Percentiles rank a stretch among this genome's conserved stretches.
Conservation (phyloP, 495 filamentous ascomycete species). For the Coniosporium apollinis region DNA sequence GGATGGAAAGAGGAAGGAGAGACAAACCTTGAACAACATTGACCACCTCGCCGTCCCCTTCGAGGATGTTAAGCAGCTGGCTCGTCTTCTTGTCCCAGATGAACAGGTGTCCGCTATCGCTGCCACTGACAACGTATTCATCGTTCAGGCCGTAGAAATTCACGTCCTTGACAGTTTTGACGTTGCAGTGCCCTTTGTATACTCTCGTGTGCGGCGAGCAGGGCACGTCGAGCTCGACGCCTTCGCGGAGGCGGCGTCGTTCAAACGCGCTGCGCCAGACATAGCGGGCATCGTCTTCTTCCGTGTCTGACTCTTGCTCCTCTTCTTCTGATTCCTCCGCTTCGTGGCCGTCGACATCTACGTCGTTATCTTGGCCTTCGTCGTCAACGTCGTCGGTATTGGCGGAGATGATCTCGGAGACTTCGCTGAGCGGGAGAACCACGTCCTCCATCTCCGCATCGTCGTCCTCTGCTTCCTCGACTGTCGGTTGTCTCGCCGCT, state of each 20-base stretch:
- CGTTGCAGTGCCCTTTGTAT: constrained; percentile 56
- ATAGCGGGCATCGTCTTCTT: constrained; percentile 20
- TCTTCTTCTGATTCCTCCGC: constrained; percentile 22
- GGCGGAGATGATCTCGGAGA: neutral
- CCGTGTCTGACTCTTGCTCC: constrained; percentile 20
- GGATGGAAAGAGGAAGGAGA: neutral
- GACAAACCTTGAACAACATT: constrained; percentile 50
- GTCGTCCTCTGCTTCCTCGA: constrained; percentile 14
- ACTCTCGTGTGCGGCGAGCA: constrained; percentile 38
- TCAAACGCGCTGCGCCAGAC: constrained; percentile 23
- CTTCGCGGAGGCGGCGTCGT: constrained; percentile 22
- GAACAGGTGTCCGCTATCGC: constrained; percentile 53
- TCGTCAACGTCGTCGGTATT: constrained; percentile 20
- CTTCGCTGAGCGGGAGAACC: neutral
- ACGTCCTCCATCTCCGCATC: constrained; percentile 24
- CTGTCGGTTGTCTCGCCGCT: constrained; percentile 6
- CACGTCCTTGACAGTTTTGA: constrained; percentile 59
- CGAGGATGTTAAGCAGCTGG: constrained; percentile 48
- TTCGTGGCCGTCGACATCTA: constrained; percentile 16
- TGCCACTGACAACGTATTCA: constrained; percentile 59
- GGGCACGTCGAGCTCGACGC: constrained; percentile 37
- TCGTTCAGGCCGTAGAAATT: constrained; percentile 58
- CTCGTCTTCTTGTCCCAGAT: constrained; percentile 53
- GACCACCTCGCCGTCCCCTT: constrained; percentile 56
- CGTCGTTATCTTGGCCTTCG: constrained; percentile 20